Evolutionary conservation across 2,329 filamentous ascomycete genomes (phyloP).

Genomic region (Fragosphaeria purpurea): DNA sequence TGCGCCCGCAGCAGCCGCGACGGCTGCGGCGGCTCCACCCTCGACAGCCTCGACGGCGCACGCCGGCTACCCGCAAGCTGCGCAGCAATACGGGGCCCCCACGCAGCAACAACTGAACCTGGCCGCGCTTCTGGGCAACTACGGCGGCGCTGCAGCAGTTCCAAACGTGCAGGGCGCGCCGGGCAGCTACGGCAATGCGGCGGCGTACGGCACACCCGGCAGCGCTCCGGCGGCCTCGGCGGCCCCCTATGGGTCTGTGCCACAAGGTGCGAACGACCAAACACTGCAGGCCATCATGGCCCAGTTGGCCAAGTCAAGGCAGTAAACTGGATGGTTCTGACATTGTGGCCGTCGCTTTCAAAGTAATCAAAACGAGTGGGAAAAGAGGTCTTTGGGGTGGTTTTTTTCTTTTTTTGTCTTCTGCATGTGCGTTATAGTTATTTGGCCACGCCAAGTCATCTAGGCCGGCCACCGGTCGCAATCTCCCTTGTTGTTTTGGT

Average conservation of each 20-base stretch:
- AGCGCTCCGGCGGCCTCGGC: conserved; percentile 6
- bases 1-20: conserved; percentile 11
- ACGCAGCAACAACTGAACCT: conserved; percentile 28
- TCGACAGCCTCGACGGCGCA: neutral
- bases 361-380: too few relatives aligned
- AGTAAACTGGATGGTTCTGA: conserved; percentile 22
- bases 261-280: conserved; percentile 27
- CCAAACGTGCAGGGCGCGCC: neutral
- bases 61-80: neutral
- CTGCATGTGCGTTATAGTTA: too few relatives aligned
- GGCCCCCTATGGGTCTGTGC: conserved; percentile 15
- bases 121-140: conserved; percentile 34
- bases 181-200: neutral
- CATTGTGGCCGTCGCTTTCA: too few relatives aligned
- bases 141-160: conserved; percentile 18
- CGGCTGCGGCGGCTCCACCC: neutral
- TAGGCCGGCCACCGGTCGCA: too few relatives aligned
- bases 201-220: neutral
- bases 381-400: too few relatives aligned
- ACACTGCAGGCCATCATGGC: conserved; percentile 67
- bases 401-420: too few relatives aligned
- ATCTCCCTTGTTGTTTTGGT: too few relatives aligned
- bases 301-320: conserved; percentile 55
- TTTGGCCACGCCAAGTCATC: too few relatives aligned
- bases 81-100: neutral